Evolutionary conservation across 2,329 filamentous ascomycete genomes (phyloP), one percentile per base, ranked within the genome.

Genomic region (Dactylellina leptospora): DNA sequence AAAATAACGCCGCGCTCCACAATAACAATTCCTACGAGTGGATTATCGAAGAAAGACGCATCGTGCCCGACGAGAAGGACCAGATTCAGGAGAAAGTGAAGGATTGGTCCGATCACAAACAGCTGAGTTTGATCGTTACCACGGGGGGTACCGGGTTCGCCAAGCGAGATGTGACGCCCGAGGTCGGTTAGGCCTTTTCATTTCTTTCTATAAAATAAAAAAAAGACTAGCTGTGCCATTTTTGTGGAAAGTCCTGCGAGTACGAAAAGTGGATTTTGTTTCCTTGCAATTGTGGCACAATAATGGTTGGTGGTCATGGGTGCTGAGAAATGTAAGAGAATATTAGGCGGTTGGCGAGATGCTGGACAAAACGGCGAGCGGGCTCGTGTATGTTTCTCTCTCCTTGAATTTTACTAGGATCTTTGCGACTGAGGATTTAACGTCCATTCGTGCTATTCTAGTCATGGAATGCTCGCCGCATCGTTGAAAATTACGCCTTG

Each of bases 61-160:
- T 97, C 73, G 91, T 97, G 2, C 82, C 90, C 11, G 95, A 99
- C 79, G 86, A 87, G 78, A 83, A 88, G 3, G 79, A 86, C 3
- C 84, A 88, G 18, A 97, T 99, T 63, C 91, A 96, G 78, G 83
- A 83, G 13, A 84, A 87, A 54, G 85, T 99, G 54, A 86, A 83
- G 71, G 78, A 82, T 9, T 97, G 91, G 91, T 83, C 90, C 0
- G 92, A 96, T 79, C 76, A 78, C n/a, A 81, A 84, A 9, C 80
- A 84, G 3, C 79, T 88, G 53, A 93, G 96, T 80, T 81, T 97
- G 66, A 86, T 99, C 70, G 80, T 97, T 48, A 93, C 92, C 0
- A 96, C 92, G 4, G 95, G 95, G 20, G 95, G 95, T 1, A 99
- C 95, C 1, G 95, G 95, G 0, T 99, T 99, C 80, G 90, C 95